Base-by-base conservation (phyloP, 306 rosid genomes). In the Morella rubra region DNA sequence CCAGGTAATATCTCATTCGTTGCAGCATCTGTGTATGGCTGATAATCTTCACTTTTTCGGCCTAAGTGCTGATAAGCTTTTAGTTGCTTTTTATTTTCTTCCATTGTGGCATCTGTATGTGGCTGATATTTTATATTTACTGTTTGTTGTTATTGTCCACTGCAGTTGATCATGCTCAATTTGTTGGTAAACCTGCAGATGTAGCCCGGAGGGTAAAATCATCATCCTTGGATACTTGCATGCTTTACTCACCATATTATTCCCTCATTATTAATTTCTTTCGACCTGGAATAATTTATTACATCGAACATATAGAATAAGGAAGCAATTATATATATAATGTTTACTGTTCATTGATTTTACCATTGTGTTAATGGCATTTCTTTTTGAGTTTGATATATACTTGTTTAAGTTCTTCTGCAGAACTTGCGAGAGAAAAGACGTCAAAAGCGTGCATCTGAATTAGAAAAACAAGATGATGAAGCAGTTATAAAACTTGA, bases 371-470 rank as follows among this genome's bases (percentile, higher is more conserved):
- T 74, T 67, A 47, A 60, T 22, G 51, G 42, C 67, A 16, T 59
- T 64, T 42, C 44, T 65, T 52, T 53, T 64, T 56, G 52, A 19
- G 11, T 67, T 75, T 77, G 16, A 55, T 59, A 41, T n/a, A 5
- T 81, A 73, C 50, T 52, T 83, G 44, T 42, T 73, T 78, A 72
- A 45, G 69, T 37, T 77, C 71, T 82, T 68, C 72, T 89, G 87
- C 94, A 96, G 98, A 87, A 83, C 79, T 72, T 96, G 81, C 85
- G 90, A 79, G 93, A 88, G 82, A 89, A 84, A 68, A 91, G 87
- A 79, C 85, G 82, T 24, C 91, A 85, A 68, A 91, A 84, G 83
- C 97, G 90, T 80, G 97, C 90, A 59, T 77, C 91, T 56, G 93
- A 88, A 76, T 84, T 96, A 89, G 75, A 80, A 80, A 88, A 75